Percentiles rank a stretch among this genome's conserved stretches.
Evolutionary conservation across 163 green algal genomes (phyloP).

Genomic region (Prototheca stagnorum): DNA sequence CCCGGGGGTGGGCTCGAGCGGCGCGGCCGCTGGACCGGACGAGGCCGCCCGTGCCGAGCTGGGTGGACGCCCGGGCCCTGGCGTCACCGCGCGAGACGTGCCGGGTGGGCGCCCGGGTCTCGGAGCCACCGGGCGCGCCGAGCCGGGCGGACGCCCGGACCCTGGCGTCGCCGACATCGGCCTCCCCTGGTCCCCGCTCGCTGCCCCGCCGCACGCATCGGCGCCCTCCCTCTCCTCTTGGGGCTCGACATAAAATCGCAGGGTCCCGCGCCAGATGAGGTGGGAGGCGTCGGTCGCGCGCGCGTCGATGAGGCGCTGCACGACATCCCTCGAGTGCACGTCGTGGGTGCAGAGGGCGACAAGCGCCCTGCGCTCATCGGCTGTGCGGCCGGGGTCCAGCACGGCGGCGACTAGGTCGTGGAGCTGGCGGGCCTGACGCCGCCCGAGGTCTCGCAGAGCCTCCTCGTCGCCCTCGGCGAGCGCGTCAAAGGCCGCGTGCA

Average conservation of each 20-base stretch:
- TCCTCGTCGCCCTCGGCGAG: constrained; percentile 85
- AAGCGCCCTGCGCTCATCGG: constrained; percentile 87
- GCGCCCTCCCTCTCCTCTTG: no score
- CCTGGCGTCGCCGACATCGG: no score
- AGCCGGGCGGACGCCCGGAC: no score
- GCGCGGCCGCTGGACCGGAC: no score
- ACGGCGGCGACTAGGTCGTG: constrained; percentile 77
- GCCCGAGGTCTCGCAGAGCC: constrained; percentile 41
- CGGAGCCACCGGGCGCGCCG: no score
- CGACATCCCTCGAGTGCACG: constrained; percentile 83
- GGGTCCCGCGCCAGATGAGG: constrained; percentile 88
- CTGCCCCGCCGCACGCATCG: no score
- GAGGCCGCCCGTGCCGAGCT: no score
- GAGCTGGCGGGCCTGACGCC: constrained; percentile 63
- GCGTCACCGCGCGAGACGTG: no score
- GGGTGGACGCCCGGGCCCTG: no score
- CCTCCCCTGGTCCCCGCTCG: no score
- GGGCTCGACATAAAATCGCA: constrained; percentile 59
- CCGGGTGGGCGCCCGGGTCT: no score
- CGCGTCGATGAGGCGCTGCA: constrained; percentile 79
- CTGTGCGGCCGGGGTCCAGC: constrained; percentile 53
- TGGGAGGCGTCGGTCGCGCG: constrained; percentile 48
- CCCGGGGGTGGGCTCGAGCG: no score
- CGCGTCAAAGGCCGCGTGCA: constrained; percentile 79
- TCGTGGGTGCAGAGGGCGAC: constrained; percentile 96